Evolutionary conservation across 2,329 filamentous ascomycete genomes (phyloP), one percentile per base, ranked within the genome.

Genomic region (Colletotrichum agaves): DNA sequence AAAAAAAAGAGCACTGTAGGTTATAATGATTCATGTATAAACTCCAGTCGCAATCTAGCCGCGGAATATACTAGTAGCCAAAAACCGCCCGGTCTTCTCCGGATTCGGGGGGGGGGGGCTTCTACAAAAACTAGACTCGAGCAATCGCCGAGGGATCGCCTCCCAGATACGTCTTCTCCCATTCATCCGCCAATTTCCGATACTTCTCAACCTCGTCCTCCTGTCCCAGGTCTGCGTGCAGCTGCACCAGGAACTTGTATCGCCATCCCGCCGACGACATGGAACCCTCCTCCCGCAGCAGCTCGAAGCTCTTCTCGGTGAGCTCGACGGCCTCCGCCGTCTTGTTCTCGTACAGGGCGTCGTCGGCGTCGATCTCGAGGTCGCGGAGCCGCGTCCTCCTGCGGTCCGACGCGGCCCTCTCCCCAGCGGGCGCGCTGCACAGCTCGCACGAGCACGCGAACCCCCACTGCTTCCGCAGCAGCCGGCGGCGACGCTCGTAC

Each of bases 401-500:
- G 59, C 71, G 73, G 56, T 77, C 75, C 12, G 75, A 77, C 1
- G 70, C 73, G 8, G 72, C 82, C 23, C 73, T 52, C 12, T 72
- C 73, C 1, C 69, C 69, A 37, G 72, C 71, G 1, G 74, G 70
- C 23, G 72, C 73, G 12, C 67, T 70, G 63, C 75, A 77, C 12
- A 76, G 70, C 21, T 63, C 70, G 53, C 75, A 77, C 37, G 69
- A 72, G 61, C 75, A 77, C 37, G 70, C 73, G 47, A 77, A 77
- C 15, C 74, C 74, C 74, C 74, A 77, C 5, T 50, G 73, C 73
- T 46, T 53, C 59, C 13, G 2, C 46, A 77, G 69, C 11, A 66
- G 61, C 5, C 41, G 57, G 46, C 73, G 75, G 37, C 75, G 70
- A 44, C 75, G 72, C 44, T 72, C 61, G 15, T 69, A 66, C 5